Evolutionary conservation across 768 basidiomycete genomes (phyloP), one percentile per base, ranked within the genome.

Genomic region (Mycena leptocephala): DNA sequence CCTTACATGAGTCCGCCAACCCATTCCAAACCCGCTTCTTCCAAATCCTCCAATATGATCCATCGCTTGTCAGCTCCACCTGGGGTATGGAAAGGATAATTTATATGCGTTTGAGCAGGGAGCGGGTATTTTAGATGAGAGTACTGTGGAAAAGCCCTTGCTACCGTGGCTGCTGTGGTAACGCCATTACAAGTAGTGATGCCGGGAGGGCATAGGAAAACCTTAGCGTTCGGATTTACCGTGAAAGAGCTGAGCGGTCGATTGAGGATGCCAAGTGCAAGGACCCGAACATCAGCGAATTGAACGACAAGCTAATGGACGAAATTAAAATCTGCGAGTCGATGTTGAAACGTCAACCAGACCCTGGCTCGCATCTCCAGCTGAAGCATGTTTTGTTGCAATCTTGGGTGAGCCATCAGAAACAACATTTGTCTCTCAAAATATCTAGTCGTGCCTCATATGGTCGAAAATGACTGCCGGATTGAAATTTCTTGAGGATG

Each of bases 21-120:
- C 95, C 95, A 95, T 59, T 92, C 88, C 70, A 89, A 81, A n/a
- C 92, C 93, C 46, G 89, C 89, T 82, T 91, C 91, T 30, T 88
- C 89, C 24, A 85, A 84, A 28, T 91, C 91, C 26, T 88, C 89
- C 14, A 85, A 84, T 24, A 85, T 87, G 28, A 89, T 70, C 94
- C 95, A 94, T 30, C 94, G 90, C 76, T 87, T 88, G 82, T 95
- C 95, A 33, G 87, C 87, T 14, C 92, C 94, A 2, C 94, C 93
- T 0, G 92, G 89, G 14, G 95, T 95, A 80, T 90, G 92, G 79
- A 93, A 92, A 16, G 95, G 95, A 83, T 95, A 96, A 65, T 92
- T 90, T 22, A 82, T 78, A 81, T 95, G 91, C 5, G 86, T 86
- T 18, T 77, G 79, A 5, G 90, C 86, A 37, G 95, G 95, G 22